Evolutionary conservation across 352 stramenopile genomes (phyloP), one percentile per base, ranked within the genome.

Genomic region (Pythium scleroteichum): DNA sequence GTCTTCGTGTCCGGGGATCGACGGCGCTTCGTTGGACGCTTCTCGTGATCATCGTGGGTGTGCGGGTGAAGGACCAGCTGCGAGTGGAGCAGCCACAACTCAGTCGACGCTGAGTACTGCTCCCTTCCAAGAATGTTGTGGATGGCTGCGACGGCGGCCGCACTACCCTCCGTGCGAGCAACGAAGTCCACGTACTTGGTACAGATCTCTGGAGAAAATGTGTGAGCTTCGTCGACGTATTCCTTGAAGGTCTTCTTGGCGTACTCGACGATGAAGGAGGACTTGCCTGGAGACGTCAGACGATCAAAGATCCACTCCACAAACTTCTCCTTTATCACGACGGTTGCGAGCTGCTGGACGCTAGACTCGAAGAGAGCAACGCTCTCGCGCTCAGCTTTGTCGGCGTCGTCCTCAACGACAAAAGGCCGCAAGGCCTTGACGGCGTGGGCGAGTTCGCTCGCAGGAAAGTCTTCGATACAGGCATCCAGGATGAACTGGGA

Each of bases 151-250:
- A 92, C 53, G 2, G 83, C 83, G 8, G 61, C 57, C n/a, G 62
- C 51, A 19, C 77, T 76, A 32, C 82, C 85, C 10, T 87, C 67
- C 9, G 71, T 88, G 19, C 85, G 85, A 38, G 90, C 78, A 38
- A 90, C 79, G 51, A 92, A 75, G 54, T 94, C 85, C 7, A 92
- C 67, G 57, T 81, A 89, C 54, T 75, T 76, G 23, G 78, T 71
- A 14, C 67, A 75, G 42, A 90, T 64, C 29, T 57, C 63, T 0
- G 55, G 46, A 9, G 59, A 59, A 0, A 61, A 47, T 13, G 51
- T 44, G 51, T 64, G 71, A 0, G 33, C 23, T 33, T 62, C 48
- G 16, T 58, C 57, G 16, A 76, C 73, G 33, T 85, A 73, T 20
- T 87, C 63, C 65, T 79, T 77, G 9, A 92, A 67, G 51, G 85